phyloP scores from a whole-genome alignment of 495 filamentous ascomycete genomes.

The Lophiotrema nucula region DNA sequence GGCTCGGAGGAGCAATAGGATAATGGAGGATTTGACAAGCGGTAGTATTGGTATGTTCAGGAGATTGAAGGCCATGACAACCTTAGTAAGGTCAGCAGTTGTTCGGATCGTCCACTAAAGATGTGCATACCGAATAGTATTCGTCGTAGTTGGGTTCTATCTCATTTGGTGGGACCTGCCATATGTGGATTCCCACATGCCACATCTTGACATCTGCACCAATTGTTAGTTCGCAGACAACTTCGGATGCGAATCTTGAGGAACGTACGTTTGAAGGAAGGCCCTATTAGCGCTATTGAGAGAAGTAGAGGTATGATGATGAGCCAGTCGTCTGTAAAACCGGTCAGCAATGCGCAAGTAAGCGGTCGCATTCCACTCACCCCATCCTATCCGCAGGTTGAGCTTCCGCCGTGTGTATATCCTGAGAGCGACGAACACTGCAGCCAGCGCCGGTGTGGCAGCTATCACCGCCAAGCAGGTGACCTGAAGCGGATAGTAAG shows the following conservation, averaged over 20 bases:
- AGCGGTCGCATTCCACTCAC: slow-evolving; percentile 17
- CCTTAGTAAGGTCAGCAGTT: slow-evolving; percentile 9
- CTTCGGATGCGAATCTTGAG: background rate
- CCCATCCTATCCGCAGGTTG: slow-evolving; percentile 27
- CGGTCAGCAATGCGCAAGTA: slow-evolving; percentile 2
- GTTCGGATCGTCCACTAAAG: background rate
- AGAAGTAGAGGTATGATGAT: slow-evolving; percentile 20
- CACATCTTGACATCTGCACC: slow-evolving; percentile 31
- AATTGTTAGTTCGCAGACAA: background rate
- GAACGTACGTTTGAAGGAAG: slow-evolving; percentile 24
- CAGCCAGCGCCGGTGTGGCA: slow-evolving; percentile 22
- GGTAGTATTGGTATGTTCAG: slow-evolving; percentile 31
- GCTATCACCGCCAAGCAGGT: slow-evolving; percentile 32
- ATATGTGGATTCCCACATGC: slow-evolving; percentile 31
- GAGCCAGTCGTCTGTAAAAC: slow-evolving; percentile 30
- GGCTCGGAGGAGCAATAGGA: slow-evolving; percentile 26
- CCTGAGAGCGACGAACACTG: slow-evolving; percentile 28
- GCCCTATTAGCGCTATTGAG: slow-evolving; percentile 32
- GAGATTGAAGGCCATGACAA: slow-evolving; percentile 30
- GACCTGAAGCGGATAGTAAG: slow-evolving; percentile 26
- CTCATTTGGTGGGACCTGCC: slow-evolving; percentile 20
- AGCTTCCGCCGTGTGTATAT: slow-evolving; percentile 34
- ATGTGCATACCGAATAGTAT: slow-evolving; percentile 23
- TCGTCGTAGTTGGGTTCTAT: slow-evolving; percentile 31
- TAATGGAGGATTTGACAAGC: slow-evolving; percentile 30